Evolutionary conservation across 1,284 basidiomycete species (phyloP), one percentile per base, ranked within the genome.

Genomic region (Puccinia horiana): DNA sequence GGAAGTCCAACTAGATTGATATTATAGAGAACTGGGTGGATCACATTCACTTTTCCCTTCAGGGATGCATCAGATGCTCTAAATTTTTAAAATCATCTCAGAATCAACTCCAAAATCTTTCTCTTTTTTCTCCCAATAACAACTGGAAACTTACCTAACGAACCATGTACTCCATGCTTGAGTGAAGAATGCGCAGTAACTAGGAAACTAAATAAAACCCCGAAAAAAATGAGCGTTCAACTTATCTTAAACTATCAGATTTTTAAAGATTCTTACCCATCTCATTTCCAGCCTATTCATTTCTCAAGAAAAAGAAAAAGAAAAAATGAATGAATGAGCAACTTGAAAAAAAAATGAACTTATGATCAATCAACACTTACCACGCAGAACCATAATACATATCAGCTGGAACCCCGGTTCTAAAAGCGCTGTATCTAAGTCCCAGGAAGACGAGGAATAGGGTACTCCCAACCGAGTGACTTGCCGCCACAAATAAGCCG

Each of bases 11-110:
- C 20, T 26, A 72, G 26, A 47, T 47, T 49, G 40, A n/a, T 47
- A 23, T 72, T 72, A 23, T 29, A 72, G 29, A 32, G 5, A 14
- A 72, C 6, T 16, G 70, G 70, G 26, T 72, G 44, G 29, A 72
- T 29, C 42, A 11, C 26, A 52, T 35, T 42, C 4, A 3, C 35
- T 49, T 52, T 52, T 2, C 70, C 70, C 26, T 72, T 72, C 29
- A 72, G 44, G 16, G 70, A 72, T 47, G 70, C 70, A 72, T 72
- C 44, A 20, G 70, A 72, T n/a, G 70, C 70, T 52, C 70, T 72
- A 20, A 2, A 47, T 44, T 44, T 8, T 26, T 52, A 72, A 52
- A 1, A 52, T 35, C n/a, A 35, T 1, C 2, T 49, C 26, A 72
- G 40, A n/a, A n/a, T n/a, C 29, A 26, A 52, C 3, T 47, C 11